A percentile compares a stretch with the other conserved stretches of the same genome.
Evolutionary conservation across 176 grass and related monocot species (phyloP).

Genomic region (Avena eriantha): DNA sequence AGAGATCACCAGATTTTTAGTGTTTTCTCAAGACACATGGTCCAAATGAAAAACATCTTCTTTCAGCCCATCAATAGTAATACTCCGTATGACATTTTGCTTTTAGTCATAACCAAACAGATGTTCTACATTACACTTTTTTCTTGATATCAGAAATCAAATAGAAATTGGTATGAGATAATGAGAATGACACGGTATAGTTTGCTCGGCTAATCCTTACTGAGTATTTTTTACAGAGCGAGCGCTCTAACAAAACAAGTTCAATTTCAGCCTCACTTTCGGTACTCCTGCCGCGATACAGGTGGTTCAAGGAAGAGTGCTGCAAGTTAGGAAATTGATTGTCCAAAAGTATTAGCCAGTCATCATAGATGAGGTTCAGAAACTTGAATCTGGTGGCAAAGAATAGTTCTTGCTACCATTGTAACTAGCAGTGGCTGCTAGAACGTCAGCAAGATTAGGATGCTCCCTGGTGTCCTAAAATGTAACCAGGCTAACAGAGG

Average conservation of each 20-base stretch:
- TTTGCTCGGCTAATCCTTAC: not conserved
- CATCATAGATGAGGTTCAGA: not conserved
- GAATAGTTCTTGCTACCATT: slow-evolving; percentile 14
- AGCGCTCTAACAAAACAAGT: slow-evolving; percentile 7
- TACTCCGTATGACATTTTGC: not conserved
- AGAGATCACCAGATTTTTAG: not conserved
- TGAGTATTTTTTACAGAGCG: not conserved
- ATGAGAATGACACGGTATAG: not conserved
- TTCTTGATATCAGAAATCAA: not conserved
- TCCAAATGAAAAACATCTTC: not conserved
- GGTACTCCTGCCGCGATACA: not conserved
- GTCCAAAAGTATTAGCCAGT: slow-evolving; percentile 1
- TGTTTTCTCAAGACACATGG: not conserved
- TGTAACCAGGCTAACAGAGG: not conserved
- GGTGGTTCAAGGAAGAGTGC: slow-evolving; percentile 7
- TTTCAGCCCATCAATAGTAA: not conserved
- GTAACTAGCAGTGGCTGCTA: not conserved
- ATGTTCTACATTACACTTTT: not conserved
- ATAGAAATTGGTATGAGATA: not conserved
- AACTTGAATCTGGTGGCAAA: slow-evolving; percentile 14
- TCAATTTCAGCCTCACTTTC: not conserved
- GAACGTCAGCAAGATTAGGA: not conserved
- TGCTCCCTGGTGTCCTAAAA: not conserved
- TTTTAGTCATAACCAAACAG: not conserved
- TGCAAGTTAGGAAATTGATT: slow-evolving; percentile 6